A percentile compares a stretch with the other conserved stretches of the same genome.
These are phyloP conservation scores for Beta lomatogona DNA, from an alignment of 179 eudicot species.

Conservation along the genomic window DNA sequence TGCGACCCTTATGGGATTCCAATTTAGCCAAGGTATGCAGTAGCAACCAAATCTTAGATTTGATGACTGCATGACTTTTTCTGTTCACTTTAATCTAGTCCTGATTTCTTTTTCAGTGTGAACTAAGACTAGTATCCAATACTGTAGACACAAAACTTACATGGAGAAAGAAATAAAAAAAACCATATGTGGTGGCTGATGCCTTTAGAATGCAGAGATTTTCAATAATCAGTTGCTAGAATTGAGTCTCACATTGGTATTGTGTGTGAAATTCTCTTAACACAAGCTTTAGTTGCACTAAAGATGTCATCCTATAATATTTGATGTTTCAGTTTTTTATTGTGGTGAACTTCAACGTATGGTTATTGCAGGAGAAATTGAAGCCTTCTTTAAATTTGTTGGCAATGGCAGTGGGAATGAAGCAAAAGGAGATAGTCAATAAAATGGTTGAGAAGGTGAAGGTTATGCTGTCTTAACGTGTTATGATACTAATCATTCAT, in stretches of 20 bases:
- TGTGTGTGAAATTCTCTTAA: not conserved
- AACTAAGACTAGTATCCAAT: not conserved
- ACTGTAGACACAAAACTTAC: too few relatives aligned
- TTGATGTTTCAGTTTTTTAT: not conserved
- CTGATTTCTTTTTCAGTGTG: not conserved
- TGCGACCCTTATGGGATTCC: slow-evolving; percentile 47
- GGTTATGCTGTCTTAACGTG: not conserved
- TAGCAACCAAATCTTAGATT: too few relatives aligned
- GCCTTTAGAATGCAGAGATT: not conserved
- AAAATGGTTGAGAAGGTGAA: slow-evolving; percentile 71
- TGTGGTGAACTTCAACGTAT: not conserved
- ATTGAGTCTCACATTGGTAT: not conserved
- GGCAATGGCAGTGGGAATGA: slow-evolving; percentile 66
- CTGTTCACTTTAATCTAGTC: not conserved
- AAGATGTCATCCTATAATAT: not conserved
- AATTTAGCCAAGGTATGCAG: slow-evolving; percentile 23
- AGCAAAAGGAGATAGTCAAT: slow-evolving; percentile 61
- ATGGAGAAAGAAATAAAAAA: not conserved
- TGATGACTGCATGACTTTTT: not conserved
- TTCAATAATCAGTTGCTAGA: not conserved
- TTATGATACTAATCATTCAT: not conserved
- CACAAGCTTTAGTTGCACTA: not conserved
- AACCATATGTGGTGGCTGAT: not conserved
- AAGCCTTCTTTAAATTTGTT: slow-evolving; percentile 51
- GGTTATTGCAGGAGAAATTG: slow-evolving; percentile 26